Conservation (phyloP, 352 stramenopile species). For the Globisporangium nodosum region DNA sequence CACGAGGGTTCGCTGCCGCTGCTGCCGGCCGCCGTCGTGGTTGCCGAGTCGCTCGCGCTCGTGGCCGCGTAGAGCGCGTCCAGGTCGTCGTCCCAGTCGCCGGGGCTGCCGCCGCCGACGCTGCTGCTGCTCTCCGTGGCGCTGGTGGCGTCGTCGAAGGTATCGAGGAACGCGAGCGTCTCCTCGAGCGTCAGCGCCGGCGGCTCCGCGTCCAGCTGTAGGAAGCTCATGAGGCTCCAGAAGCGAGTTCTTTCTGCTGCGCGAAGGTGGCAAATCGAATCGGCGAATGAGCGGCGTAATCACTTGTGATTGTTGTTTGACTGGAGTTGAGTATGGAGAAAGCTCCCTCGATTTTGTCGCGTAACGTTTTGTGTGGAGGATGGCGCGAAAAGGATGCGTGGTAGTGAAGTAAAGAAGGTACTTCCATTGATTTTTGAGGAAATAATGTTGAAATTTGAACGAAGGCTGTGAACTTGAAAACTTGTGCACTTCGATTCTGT, state of each 20-base stretch:
- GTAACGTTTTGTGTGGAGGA: not conserved
- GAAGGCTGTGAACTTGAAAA: too few species aligned
- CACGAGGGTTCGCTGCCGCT: slow-evolving; percentile 9
- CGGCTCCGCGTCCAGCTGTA: slow-evolving; percentile 7
- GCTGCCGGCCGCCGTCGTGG: not conserved
- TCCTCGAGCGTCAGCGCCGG: slow-evolving; percentile 13
- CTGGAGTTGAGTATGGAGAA: not conserved
- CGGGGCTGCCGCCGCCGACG: not conserved
- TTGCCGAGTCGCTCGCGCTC: not conserved
- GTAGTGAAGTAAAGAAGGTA: not conserved
- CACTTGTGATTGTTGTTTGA: not conserved
- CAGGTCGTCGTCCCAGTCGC: not conserved
- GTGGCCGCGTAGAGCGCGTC: not conserved
- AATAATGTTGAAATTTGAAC: not conserved
- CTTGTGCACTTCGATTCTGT: too few species aligned
- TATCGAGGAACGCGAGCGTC: slow-evolving; percentile 16
- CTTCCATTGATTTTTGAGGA: not conserved
- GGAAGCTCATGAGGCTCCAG: slow-evolving; percentile 9
- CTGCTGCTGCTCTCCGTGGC: slow-evolving; percentile 2
- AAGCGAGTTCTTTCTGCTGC: not conserved
- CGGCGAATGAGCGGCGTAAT: not conserved
- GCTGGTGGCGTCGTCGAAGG: slow-evolving; percentile 4
- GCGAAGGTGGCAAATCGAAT: not conserved
- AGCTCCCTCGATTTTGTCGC: not conserved
- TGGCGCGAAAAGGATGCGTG: too few species aligned